Conservation (phyloP, 1,284 basidiomycete species). For the Sanghuangporus weigelae region DNA sequence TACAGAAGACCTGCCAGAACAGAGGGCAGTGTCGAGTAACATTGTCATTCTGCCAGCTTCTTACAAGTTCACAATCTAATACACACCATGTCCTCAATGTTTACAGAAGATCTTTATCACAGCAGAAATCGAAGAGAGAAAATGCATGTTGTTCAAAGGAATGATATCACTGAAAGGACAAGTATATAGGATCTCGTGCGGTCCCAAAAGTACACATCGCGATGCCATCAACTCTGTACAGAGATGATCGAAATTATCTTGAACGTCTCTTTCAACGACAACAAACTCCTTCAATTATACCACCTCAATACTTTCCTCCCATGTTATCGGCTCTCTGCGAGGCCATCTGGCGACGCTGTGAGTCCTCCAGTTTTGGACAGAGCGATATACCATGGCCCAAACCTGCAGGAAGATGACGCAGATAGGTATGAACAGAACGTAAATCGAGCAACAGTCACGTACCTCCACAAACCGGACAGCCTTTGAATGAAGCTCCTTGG, state of each 20-base stretch:
- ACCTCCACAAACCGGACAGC: constrained; percentile 97
- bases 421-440: constrained; percentile 12
- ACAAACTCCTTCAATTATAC: background rate
- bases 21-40: too few relatives aligned
- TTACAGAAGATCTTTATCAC: too few relatives aligned
- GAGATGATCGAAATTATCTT: background rate
- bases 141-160: too few relatives aligned
- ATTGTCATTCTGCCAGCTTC: too few relatives aligned
- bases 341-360: constrained; percentile 83
- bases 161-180: too few relatives aligned
- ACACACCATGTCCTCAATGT: too few relatives aligned
- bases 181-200: too few relatives aligned
- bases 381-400: constrained; percentile 91
- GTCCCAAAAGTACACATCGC: too few relatives aligned
- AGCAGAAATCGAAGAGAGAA: too few relatives aligned
- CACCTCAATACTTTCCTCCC: constrained; percentile 50
- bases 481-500: constrained; percentile 72
- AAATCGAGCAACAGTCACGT: constrained; percentile 21
- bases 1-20: too few relatives aligned
- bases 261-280: background rate
- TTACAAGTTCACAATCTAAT: too few relatives aligned
- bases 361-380: constrained; percentile 96
- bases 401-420: constrained; percentile 38
- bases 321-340: constrained; percentile 69
- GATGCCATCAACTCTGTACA: too few relatives aligned